phyloP scores from a whole-genome alignment of 768 basidiomycete genomes.

The Russula sp. region DNA sequence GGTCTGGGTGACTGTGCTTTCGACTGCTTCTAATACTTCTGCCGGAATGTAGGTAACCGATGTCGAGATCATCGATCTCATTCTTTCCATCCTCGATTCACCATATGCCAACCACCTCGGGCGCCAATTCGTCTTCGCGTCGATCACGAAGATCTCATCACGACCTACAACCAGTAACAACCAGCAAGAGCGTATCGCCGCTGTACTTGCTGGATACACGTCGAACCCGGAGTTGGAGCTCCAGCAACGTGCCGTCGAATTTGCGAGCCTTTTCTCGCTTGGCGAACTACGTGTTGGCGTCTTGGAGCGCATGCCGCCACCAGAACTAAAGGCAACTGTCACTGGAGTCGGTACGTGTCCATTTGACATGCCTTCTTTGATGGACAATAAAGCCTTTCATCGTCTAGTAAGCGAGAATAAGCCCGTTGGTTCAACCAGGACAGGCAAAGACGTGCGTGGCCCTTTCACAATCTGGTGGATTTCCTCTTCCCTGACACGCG shows the following conservation, averaged over 20 bases:
- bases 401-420: slow-evolving; percentile 87
- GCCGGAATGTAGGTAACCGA: slow-evolving; percentile 58
- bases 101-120: slow-evolving; percentile 91
- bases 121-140: slow-evolving; percentile 88
- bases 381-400: not conserved
- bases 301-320: slow-evolving; percentile 97
- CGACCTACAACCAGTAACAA: slow-evolving; percentile 60
- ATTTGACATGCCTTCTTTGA: not conserved
- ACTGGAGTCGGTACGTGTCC: slow-evolving; percentile 76
- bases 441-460: slow-evolving; percentile 60
- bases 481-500: slow-evolving; percentile 10
- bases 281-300: slow-evolving; percentile 80
- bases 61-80: slow-evolving; percentile 78
- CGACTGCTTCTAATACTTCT: not conserved
- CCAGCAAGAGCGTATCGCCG: slow-evolving; percentile 77
- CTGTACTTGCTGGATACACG: slow-evolving; percentile 75
- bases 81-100: slow-evolving; percentile 84
- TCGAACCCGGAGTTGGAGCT: slow-evolving; percentile 90
- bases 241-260: slow-evolving; percentile 95
- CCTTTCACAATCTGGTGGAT: not conserved
- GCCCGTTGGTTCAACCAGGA: slow-evolving; percentile 86
- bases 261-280: slow-evolving; percentile 76
- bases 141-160: slow-evolving; percentile 86
- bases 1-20: slow-evolving; percentile 30
- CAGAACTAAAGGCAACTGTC: slow-evolving; percentile 95